Evolutionary conservation across 2,329 filamentous ascomycete genomes (phyloP).

Genomic region (Colletotrichum eremochloae): DNA sequence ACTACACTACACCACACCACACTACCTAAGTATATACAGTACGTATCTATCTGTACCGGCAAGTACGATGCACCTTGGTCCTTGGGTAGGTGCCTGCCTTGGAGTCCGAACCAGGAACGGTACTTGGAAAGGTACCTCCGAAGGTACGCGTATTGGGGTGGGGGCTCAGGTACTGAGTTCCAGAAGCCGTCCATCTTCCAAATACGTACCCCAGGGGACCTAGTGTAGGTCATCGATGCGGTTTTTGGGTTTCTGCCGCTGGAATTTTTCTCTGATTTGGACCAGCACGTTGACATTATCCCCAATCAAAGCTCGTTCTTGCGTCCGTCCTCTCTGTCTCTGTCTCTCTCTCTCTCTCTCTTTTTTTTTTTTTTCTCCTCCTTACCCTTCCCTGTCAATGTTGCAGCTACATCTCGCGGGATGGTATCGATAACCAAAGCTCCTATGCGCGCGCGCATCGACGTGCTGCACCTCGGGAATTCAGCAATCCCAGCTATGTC

Average conservation of each 20-base stretch:
- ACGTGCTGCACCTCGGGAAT: conserved; percentile 11
- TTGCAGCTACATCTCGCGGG: conserved; percentile 32
- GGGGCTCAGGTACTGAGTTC: conserved; percentile 21
- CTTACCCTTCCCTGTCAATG: background rate
- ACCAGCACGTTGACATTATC: conserved; percentile 14
- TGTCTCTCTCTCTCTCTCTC: background rate
- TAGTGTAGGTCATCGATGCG: background rate
- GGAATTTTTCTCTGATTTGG: conserved; percentile 23
- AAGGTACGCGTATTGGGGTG: background rate
- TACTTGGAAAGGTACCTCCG: conserved; percentile 7
- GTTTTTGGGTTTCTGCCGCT: conserved; percentile 24
- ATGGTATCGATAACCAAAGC: conserved; percentile 39
- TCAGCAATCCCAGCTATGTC: conserved; percentile 5
- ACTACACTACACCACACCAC: no score
- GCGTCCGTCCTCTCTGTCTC: no score
- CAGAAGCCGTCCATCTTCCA: background rate
- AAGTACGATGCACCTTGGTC: no score
- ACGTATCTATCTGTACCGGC: no score
- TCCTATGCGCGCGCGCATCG: conserved; percentile 3
- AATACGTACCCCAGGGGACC: conserved; percentile 7
- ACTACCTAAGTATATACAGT: no score
- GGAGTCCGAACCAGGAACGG: conserved; percentile 6
- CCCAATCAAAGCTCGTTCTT: conserved; percentile 27
- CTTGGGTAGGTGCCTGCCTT: background rate
- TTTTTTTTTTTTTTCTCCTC: background rate